Evolutionary conservation across 345 rosid genomes (phyloP).

Genomic region (Moringa oleifera): DNA sequence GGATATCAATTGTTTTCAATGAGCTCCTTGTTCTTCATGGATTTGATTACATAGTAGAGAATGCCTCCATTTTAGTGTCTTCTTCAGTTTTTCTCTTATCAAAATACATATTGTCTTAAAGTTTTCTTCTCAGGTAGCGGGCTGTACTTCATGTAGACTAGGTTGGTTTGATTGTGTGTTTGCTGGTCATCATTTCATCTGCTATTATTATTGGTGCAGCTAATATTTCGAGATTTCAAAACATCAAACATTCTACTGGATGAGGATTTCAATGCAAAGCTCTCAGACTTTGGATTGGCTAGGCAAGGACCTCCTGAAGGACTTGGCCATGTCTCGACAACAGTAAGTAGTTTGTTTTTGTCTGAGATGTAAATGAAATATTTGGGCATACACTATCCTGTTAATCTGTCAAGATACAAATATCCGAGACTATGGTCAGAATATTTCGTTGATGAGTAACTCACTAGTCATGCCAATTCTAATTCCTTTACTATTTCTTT

Average conservation of each 20-base stretch:
- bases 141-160: too few relatives aligned
- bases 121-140: too few relatives aligned
- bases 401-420: background rate
- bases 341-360: conserved; percentile 44
- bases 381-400: background rate
- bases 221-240: conserved; percentile 90
- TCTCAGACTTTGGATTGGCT: conserved; percentile 95
- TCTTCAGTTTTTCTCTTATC: too few relatives aligned
- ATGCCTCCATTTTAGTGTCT: too few relatives aligned
- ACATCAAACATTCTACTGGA: conserved; percentile 85
- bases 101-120: too few relatives aligned
- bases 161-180: too few relatives aligned
- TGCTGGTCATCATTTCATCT: background rate
- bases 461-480: background rate
- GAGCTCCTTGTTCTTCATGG: too few relatives aligned
- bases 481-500: background rate
- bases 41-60: too few relatives aligned
- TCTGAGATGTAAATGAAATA: background rate
- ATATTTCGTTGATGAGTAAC: background rate
- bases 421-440: background rate
- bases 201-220: conserved; percentile 32
- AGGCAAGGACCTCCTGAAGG: conserved; percentile 93
- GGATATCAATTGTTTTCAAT: too few relatives aligned
- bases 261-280: conserved; percentile 79
- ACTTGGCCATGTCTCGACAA: conserved; percentile 75